phyloP scores from a whole-genome alignment of 371 early-diverging fungal genomes.

The Mortierella sp. region DNA sequence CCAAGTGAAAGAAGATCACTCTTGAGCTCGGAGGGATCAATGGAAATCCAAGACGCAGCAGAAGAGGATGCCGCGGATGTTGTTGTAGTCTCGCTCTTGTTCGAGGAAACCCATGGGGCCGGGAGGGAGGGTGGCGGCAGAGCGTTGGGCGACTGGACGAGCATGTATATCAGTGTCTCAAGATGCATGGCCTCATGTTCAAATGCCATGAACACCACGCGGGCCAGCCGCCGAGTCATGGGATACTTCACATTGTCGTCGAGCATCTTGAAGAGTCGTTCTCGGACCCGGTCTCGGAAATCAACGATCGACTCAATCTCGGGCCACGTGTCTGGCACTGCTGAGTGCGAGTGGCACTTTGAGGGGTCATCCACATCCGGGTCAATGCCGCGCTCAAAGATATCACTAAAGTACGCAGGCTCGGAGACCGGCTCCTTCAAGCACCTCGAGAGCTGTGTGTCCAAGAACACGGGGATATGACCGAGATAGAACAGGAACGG shows the following conservation, averaged over 20 bases:
- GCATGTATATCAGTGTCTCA: slow-evolving; percentile 90
- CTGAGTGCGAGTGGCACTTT: slow-evolving; percentile 83
- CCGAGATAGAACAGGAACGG: slow-evolving; percentile 94
- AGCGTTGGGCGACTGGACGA: slow-evolving; percentile 68
- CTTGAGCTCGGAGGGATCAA: slow-evolving; percentile 32
- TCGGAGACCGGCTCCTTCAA: slow-evolving; percentile 66
- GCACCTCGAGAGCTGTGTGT: slow-evolving; percentile 80
- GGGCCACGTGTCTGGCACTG: slow-evolving; percentile 86
- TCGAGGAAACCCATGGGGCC: slow-evolving; percentile 24
- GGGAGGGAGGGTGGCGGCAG: slow-evolving; percentile 27
- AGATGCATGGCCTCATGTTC: slow-evolving; percentile 95
- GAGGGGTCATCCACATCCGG: slow-evolving; percentile 88
- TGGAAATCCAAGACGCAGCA: slow-evolving; percentile 26
- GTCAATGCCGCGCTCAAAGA: slow-evolving; percentile 95
- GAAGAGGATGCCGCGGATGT: not conserved
- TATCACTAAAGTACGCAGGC: slow-evolving; percentile 72
- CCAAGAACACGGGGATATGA: slow-evolving; percentile 89
- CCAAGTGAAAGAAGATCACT: slow-evolving; percentile 62
- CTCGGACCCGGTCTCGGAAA: slow-evolving; percentile 75
- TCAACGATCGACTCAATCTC: slow-evolving; percentile 65
- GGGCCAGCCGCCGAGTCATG: slow-evolving; percentile 61
- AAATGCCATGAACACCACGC: slow-evolving; percentile 86
- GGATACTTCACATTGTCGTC: slow-evolving; percentile 44
- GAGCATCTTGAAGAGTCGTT: slow-evolving; percentile 64
- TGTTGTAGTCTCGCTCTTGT: not conserved